These are phyloP conservation scores for Carex arenaria DNA, from an alignment of 202 grass and related monocot species.

Conservation along the genomic window DNA sequence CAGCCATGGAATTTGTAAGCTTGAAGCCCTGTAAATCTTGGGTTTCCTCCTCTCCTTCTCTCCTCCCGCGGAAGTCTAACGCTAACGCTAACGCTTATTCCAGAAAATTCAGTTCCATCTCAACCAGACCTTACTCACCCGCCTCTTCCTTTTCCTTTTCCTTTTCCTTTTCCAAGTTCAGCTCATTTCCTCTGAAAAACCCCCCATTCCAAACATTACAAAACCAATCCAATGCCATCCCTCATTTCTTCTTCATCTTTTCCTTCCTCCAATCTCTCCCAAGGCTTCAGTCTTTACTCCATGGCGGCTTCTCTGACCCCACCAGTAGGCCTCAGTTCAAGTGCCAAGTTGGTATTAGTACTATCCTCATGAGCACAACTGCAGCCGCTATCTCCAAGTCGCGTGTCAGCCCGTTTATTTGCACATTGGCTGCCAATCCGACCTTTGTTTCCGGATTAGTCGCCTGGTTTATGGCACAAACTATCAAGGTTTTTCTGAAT, in stretches of 20 bases:
- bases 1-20: slow-evolving; percentile 67
- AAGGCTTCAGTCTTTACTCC: slow-evolving; percentile 33
- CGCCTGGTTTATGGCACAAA: slow-evolving; percentile 74
- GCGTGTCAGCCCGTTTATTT: slow-evolving; percentile 66
- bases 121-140: neutral
- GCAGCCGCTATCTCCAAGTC: slow-evolving; percentile 71
- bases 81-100: neutral
- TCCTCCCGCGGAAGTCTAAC: neutral
- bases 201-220: slow-evolving; percentile 7
- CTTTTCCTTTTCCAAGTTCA: slow-evolving; percentile 4
- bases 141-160: neutral
- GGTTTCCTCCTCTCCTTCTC: slow-evolving; percentile 26
- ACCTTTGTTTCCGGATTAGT: slow-evolving; percentile 86
- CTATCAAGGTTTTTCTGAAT: slow-evolving; percentile 63
- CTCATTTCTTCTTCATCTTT: slow-evolving; percentile 19
- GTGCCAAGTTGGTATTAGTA: slow-evolving; percentile 51
- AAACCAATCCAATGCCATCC: neutral
- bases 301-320: slow-evolving; percentile 45
- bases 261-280: slow-evolving; percentile 27
- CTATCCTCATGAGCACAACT: slow-evolving; percentile 94
- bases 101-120: neutral
- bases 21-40: slow-evolving; percentile 45
- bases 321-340: neutral
- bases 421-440: slow-evolving; percentile 69
- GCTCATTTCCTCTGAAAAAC: neutral